Conservation (phyloP, 2,329 filamentous ascomycete genomes). For the Penicillium sp. region DNA sequence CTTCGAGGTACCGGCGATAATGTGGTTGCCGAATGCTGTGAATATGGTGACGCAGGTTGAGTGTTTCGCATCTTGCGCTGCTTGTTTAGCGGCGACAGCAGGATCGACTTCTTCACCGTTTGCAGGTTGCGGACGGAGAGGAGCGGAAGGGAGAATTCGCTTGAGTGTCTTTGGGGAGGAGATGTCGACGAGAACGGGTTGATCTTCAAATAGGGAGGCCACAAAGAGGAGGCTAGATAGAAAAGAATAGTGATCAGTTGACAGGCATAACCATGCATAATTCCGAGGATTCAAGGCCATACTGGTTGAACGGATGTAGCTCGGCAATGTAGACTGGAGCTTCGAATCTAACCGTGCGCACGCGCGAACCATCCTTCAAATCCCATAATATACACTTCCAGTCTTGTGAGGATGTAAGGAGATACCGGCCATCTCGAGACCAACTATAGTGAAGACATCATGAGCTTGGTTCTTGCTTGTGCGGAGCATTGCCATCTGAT, state of each 20-base stretch:
- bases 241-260: conserved; percentile 5
- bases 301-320: conserved; percentile 89
- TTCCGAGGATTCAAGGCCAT: conserved; percentile 34
- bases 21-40: conserved; percentile 80
- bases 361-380: conserved; percentile 68
- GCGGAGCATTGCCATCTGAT: background rate
- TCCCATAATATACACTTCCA: conserved; percentile 98
- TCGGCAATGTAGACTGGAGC: conserved; percentile 96
- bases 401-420: conserved; percentile 90
- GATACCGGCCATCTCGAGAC: conserved; percentile 87
- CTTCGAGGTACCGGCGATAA: conserved; percentile 90
- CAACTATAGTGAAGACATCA: conserved; percentile 57
- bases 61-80: conserved; percentile 89
- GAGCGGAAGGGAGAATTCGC: conserved; percentile 76
- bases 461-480: background rate
- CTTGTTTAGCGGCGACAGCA: conserved; percentile 73
- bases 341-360: conserved; percentile 86
- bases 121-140: conserved; percentile 67
- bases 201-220: conserved; percentile 89
- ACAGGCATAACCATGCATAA: background rate
- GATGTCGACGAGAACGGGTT: conserved; percentile 84
- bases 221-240: conserved; percentile 76
- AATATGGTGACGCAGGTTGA: conserved; percentile 93
- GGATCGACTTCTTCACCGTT: conserved; percentile 67
- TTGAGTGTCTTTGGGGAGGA: conserved; percentile 70